Evolutionary conservation across 1,284 basidiomycete genomes (phyloP).

Genomic region (Phlebopus sp.): DNA sequence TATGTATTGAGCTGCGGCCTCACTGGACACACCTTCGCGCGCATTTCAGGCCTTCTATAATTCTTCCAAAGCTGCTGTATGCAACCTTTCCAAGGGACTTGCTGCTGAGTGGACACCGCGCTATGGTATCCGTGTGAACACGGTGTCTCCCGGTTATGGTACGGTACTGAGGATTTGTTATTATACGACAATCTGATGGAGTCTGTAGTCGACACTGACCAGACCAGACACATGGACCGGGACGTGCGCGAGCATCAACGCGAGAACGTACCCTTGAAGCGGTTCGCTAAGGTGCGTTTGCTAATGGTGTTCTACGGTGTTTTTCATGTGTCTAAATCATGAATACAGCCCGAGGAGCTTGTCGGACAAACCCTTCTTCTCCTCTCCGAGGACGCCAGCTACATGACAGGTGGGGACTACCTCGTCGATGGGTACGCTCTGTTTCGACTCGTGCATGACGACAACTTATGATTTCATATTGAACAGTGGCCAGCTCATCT

Average conservation of each 20-base stretch:
- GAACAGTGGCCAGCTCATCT: constrained; percentile 36
- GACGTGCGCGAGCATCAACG: constrained; percentile 34
- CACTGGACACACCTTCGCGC: background rate
- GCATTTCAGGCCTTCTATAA: constrained; percentile 53
- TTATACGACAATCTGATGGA: constrained; percentile 10
- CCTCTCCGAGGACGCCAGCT: constrained; percentile 39
- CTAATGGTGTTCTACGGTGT: background rate
- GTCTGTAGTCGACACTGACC: constrained; percentile 35
- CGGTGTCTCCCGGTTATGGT: constrained; percentile 61
- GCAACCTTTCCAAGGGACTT: constrained; percentile 52
- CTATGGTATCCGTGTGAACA: constrained; percentile 61
- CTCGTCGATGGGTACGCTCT: constrained; percentile 41
- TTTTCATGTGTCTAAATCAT: no score
- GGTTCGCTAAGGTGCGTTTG: constrained; percentile 38
- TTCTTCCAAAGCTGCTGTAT: constrained; percentile 58
- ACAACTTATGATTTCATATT: background rate
- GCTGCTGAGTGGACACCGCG: constrained; percentile 59
- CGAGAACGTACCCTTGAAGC: constrained; percentile 36
- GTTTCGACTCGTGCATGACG: background rate
- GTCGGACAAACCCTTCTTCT: constrained; percentile 41
- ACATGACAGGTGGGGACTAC: constrained; percentile 44
- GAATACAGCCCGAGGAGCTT: constrained; percentile 41
- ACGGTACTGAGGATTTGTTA: constrained; percentile 1
- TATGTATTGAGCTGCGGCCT: background rate
- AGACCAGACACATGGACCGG: constrained; percentile 36